Conservation (phyloP, 31 red algal genomes). For the Bonnemaisonia californica region DNA sequence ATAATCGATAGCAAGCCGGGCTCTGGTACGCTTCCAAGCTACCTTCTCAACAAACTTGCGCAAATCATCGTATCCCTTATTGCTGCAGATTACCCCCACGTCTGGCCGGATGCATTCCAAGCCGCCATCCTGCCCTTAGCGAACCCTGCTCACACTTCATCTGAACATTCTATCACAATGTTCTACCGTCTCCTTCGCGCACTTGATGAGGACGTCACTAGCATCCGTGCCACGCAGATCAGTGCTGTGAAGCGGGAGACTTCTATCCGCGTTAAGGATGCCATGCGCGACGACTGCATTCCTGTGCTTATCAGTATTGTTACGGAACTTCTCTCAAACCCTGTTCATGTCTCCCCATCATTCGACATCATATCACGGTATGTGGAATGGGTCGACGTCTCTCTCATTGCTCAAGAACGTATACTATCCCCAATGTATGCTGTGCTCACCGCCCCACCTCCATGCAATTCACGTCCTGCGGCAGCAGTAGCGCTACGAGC, state of each 20-base stretch:
- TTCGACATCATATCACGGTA: conserved; percentile 82
- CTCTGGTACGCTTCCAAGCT: conserved; percentile 22
- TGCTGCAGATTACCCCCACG: conserved; percentile 80
- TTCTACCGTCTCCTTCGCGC: conserved; percentile 78
- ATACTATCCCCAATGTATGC: conserved; percentile 65
- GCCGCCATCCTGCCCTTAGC: conserved; percentile 59
- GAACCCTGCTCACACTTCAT: background rate
- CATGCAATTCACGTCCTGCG: conserved; percentile 30
- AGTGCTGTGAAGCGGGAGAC: conserved; percentile 41
- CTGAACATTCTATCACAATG: conserved; percentile 37
- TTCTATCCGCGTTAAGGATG: conserved; percentile 78
- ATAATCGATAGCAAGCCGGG: conserved; percentile 5
- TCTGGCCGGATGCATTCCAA: conserved; percentile 74
- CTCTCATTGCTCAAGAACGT: conserved; percentile 47
- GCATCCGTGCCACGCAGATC: conserved; percentile 60
- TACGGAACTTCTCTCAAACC: conserved; percentile 17
- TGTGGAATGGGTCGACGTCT: conserved; percentile 90
- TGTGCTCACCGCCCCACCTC: conserved; percentile 36
- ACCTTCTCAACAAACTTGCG: conserved; percentile 75
- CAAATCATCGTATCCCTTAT: conserved; percentile 79
- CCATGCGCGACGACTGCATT: conserved; percentile 81
- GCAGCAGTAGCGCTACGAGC: conserved; percentile 66
- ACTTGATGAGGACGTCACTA: conserved; percentile 87
- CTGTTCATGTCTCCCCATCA: conserved; percentile 29
- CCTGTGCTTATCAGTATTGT: conserved; percentile 38